These are phyloP conservation scores for Verbena officinalis DNA, from an alignment of 257 asterid species.

Conservation along the genomic window DNA sequence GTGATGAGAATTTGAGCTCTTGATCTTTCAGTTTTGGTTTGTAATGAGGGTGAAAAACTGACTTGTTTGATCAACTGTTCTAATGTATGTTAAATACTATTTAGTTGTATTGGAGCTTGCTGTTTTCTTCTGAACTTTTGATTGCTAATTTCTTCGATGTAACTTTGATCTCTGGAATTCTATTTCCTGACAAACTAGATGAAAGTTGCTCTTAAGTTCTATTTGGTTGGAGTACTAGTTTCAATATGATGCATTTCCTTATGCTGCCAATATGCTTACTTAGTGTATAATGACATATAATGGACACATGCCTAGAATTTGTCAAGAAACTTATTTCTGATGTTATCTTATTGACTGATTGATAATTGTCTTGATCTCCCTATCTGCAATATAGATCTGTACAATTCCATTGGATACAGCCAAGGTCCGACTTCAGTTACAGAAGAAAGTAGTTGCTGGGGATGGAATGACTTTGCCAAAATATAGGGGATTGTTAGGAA, in stretches of 20 bases:
- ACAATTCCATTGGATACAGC: constrained; percentile 97
- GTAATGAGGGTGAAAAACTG: too few relatives aligned
- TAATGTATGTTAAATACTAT: not conserved
- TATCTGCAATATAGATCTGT: constrained; percentile 48
- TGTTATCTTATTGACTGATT: constrained; percentile 7
- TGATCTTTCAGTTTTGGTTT: too few relatives aligned
- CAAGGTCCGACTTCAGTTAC: constrained; percentile 95
- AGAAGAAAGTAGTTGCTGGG: constrained; percentile 80
- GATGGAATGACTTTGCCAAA: constrained; percentile 70
- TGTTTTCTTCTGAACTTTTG: not conserved
- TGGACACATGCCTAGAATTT: not conserved
- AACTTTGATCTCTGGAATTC: constrained; percentile 2
- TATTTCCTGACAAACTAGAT: constrained; percentile 6
- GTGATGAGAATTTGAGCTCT: too few relatives aligned
- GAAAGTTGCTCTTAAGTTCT: not conserved
- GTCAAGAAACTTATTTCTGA: not conserved
- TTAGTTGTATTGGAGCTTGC: not conserved
- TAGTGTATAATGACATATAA: not conserved
- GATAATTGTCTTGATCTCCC: constrained; percentile 14
- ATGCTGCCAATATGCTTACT: not conserved
- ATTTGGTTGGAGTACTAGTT: too few relatives aligned
- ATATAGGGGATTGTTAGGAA: constrained; percentile 89
- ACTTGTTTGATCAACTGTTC: constrained; percentile 28
- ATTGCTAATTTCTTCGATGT: not conserved
- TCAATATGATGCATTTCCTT: too few relatives aligned